These are phyloP conservation scores for Thalassiosira livingstoniorum DNA, from an alignment of 352 stramenopile species.

Conservation along the genomic window DNA sequence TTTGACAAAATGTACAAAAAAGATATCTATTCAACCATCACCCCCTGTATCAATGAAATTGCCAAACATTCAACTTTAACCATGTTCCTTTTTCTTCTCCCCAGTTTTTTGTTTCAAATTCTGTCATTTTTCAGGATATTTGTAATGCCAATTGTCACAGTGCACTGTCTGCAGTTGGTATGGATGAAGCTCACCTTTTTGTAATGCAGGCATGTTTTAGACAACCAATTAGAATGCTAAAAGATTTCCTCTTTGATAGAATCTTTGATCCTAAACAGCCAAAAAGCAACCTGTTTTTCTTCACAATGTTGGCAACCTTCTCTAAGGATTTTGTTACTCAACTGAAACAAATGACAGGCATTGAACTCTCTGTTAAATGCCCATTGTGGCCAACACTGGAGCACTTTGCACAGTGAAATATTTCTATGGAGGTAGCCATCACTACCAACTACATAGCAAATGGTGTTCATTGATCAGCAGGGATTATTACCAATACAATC, in stretches of 20 bases:
- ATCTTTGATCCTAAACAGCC: not conserved
- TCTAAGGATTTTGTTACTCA: not conserved
- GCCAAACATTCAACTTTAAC: too few species aligned
- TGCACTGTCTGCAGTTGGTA: too few species aligned
- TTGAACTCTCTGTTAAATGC: not conserved
- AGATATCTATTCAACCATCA: too few species aligned
- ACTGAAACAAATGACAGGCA: not conserved
- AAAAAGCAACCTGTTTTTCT: not conserved
- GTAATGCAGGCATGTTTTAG: not conserved
- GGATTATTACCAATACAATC: not conserved
- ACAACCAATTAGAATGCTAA: not conserved
- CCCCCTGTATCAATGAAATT: too few species aligned
- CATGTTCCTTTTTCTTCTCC: too few species aligned
- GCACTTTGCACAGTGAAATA: not conserved
- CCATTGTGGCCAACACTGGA: not conserved
- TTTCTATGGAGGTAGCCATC: not conserved
- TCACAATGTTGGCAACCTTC: not conserved
- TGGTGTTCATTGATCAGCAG: not conserved
- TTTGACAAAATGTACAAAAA: too few species aligned
- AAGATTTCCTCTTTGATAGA: not conserved
- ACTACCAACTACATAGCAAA: not conserved
- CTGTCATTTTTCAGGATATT: too few species aligned
- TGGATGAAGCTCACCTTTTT: not conserved
- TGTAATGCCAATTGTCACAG: too few species aligned
- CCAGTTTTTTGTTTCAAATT: too few species aligned